These are phyloP conservation scores for Stentor roeselii DNA, from an alignment of 73 alveolate species.

Conservation along the genomic window DNA sequence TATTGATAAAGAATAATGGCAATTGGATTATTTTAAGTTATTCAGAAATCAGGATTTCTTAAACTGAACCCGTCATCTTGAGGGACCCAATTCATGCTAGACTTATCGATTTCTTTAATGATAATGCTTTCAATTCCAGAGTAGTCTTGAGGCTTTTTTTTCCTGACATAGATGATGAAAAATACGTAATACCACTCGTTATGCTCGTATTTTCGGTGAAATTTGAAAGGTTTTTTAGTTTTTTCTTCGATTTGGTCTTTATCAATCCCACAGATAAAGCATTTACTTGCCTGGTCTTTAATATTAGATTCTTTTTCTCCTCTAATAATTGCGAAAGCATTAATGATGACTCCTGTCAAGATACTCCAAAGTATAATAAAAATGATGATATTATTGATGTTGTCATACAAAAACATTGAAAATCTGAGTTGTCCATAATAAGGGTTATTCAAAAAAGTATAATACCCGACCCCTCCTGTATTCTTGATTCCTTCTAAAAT, in stretches of 20 bases:
- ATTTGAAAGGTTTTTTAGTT: constrained; percentile 60
- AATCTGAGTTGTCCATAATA: constrained; percentile 57
- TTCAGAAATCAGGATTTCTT: no score
- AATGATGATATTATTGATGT: constrained; percentile 72
- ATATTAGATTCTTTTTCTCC: constrained; percentile 75
- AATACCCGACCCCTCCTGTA: constrained; percentile 86
- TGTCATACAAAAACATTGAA: constrained; percentile 82
- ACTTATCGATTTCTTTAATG: neutral
- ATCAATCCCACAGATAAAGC: constrained; percentile 87
- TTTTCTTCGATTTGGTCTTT: constrained; percentile 78
- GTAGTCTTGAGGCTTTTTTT: constrained; percentile 82
- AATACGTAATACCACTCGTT: constrained; percentile 82
- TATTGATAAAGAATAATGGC: no score
- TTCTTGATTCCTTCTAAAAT: constrained; percentile 82
- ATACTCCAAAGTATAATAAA: constrained; percentile 82
- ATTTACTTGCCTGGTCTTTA: constrained; percentile 76
- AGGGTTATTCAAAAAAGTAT: constrained; percentile 56
- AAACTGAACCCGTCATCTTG: neutral
- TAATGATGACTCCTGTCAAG: constrained; percentile 95
- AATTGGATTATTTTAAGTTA: no score
- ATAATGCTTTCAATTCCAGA: constrained; percentile 83
- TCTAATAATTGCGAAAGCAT: constrained; percentile 91
- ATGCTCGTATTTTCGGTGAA: constrained; percentile 75
- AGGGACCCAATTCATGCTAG: neutral
- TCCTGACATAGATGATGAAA: constrained; percentile 78